Conservation (phyloP, 352 stramenopile species). For the Phytophthora quininea region DNA sequence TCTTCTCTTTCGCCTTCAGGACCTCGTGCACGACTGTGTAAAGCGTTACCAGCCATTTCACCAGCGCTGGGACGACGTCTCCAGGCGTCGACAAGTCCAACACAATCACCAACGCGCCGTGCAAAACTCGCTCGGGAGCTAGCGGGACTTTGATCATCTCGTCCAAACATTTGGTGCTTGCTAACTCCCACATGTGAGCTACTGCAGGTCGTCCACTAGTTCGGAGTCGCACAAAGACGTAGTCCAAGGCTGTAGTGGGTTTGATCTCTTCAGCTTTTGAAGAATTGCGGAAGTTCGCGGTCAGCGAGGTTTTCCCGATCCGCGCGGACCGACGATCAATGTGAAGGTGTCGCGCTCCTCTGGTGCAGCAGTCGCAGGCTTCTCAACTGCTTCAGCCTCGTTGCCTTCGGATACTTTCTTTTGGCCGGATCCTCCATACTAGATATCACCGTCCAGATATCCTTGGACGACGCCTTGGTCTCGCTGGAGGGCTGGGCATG, state of each 20-base stretch:
- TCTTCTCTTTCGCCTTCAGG: constrained; percentile 71
- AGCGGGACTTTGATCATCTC: constrained; percentile 90
- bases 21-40: constrained; percentile 60
- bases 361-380: constrained; percentile 16
- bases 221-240: constrained; percentile 87
- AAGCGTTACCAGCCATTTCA: constrained; percentile 79
- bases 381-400: constrained; percentile 28
- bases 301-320: constrained; percentile 87
- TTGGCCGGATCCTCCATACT: constrained; percentile 47
- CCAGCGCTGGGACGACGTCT: constrained; percentile 77
- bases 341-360: constrained; percentile 80
- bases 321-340: constrained; percentile 67
- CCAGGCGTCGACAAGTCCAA: constrained; percentile 84
- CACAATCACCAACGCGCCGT: constrained; percentile 77
- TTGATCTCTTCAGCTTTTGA: constrained; percentile 87
- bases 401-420: constrained; percentile 28
- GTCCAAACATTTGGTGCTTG: constrained; percentile 71
- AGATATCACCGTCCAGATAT: constrained; percentile 76
- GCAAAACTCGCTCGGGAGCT: constrained; percentile 73
- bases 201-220: constrained; percentile 52
- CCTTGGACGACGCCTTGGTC: constrained; percentile 42
- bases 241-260: constrained; percentile 92
- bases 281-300: constrained; percentile 67
- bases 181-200: constrained; percentile 93
- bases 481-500: not conserved